Conservation (phyloP, 306 rosid genomes). For the Crotalaria pallida region DNA sequence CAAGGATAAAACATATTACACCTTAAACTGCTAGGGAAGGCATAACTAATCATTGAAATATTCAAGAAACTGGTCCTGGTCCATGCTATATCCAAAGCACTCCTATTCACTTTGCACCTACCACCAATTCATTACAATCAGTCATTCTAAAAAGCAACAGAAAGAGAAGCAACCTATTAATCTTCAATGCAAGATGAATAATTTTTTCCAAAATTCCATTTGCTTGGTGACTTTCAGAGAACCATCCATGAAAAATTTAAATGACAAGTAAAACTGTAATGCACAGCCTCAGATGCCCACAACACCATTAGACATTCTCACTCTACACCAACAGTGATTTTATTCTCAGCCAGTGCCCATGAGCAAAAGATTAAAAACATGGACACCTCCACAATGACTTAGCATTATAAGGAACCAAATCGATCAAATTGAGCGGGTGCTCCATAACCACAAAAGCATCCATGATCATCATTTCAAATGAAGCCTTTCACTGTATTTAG, state of each 20-base stretch:
- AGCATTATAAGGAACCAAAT: slow-evolving; percentile 21
- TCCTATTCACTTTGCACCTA: neutral
- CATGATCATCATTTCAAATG: slow-evolving; percentile 17
- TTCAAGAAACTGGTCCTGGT: neutral
- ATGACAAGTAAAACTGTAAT: neutral
- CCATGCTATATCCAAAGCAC: slow-evolving; percentile 21
- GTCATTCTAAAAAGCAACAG: neutral
- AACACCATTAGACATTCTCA: slow-evolving; percentile 4
- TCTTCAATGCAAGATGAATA: slow-evolving; percentile 7
- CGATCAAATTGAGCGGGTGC: slow-evolving; percentile 13
- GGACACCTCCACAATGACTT: slow-evolving; percentile 17
- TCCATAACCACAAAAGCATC: slow-evolving; percentile 21
- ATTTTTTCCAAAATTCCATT: neutral
- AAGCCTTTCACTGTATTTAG: slow-evolving; percentile 5
- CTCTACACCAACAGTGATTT: neutral
- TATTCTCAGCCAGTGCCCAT: slow-evolving; percentile 3
- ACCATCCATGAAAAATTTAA: neutral
- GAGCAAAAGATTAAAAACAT: neutral
- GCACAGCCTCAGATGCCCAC: slow-evolving; percentile 17
- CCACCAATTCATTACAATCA: neutral
- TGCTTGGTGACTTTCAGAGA: neutral
- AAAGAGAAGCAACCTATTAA: slow-evolving; percentile 19
- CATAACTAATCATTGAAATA: neutral
- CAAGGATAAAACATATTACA: neutral
- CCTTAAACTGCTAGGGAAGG: neutral